Conservation (phyloP, 2,329 filamentous ascomycete species). For the Plectosphaerella sp. region DNA sequence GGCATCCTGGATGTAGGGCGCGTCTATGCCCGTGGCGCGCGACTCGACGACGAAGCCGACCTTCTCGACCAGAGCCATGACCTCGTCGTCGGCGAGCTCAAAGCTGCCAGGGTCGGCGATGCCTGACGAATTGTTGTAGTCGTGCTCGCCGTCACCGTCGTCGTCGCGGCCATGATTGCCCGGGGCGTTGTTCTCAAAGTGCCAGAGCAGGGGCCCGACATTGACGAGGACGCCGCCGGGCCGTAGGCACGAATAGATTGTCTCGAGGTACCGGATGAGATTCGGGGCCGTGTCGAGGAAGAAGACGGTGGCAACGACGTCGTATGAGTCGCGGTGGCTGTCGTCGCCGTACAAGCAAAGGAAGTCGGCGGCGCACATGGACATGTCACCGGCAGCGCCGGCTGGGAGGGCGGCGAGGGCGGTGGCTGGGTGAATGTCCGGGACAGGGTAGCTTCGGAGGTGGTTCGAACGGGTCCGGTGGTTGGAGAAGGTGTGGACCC, state of each 20-base stretch:
- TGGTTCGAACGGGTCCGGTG: slow-evolving; percentile 71
- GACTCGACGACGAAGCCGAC: slow-evolving; percentile 74
- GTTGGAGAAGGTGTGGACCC: slow-evolving; percentile 85
- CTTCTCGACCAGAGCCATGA: slow-evolving; percentile 67
- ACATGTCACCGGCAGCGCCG: slow-evolving; percentile 61
- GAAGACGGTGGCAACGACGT: slow-evolving; percentile 86
- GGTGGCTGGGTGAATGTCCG: slow-evolving; percentile 71
- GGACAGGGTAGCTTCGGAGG: slow-evolving; percentile 66
- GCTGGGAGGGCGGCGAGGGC: slow-evolving; percentile 36
- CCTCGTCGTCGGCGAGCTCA: slow-evolving; percentile 86
- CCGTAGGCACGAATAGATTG: slow-evolving; percentile 72
- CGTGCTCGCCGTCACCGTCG: slow-evolving; percentile 45
- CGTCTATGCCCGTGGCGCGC: slow-evolving; percentile 53
- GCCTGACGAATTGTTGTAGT: slow-evolving; percentile 50
- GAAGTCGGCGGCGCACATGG: slow-evolving; percentile 92
- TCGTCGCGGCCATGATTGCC: slow-evolving; percentile 50
- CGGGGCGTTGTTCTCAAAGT: slow-evolving; percentile 75
- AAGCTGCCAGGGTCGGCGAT: slow-evolving; percentile 88
- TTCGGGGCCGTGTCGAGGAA: slow-evolving; percentile 98
- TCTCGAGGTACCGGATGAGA: slow-evolving; percentile 81
- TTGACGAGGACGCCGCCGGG: slow-evolving; percentile 83
- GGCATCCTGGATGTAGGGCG: slow-evolving; percentile 83
- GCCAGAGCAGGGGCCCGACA: slow-evolving; percentile 88
- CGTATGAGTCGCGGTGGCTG: slow-evolving; percentile 59
- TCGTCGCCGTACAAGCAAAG: slow-evolving; percentile 73